These are phyloP conservation scores for Suillus sp. DNA, from an alignment of 768 basidiomycete species.

Conservation along the genomic window DNA sequence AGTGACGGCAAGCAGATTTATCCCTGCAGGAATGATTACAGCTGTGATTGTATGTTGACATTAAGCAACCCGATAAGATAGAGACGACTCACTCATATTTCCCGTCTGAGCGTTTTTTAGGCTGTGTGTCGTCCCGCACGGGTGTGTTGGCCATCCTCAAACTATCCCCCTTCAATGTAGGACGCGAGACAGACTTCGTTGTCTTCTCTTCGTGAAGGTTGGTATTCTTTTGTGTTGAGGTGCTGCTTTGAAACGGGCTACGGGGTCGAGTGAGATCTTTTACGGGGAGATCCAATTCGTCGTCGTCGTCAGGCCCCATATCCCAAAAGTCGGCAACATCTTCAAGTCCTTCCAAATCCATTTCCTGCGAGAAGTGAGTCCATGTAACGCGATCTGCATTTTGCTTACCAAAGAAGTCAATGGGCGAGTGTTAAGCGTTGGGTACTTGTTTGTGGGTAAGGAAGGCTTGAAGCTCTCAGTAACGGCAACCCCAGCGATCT, in stretches of 20 bases:
- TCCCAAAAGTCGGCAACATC: constrained; percentile 72
- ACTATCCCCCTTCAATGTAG: neutral
- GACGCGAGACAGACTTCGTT: neutral
- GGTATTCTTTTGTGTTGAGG: neutral
- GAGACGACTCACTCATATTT: constrained; percentile 53
- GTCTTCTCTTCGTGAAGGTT: constrained; percentile 1
- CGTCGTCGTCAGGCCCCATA: constrained; percentile 38
- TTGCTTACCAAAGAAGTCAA: constrained; percentile 52
- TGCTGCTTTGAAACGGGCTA: neutral
- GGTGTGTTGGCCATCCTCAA: too few relatives aligned
- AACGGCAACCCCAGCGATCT: constrained; percentile 65
- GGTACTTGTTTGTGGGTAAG: constrained; percentile 57
- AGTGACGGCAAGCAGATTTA: constrained; percentile 72
- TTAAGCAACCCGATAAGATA: neutral
- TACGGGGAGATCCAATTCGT: constrained; percentile 20
- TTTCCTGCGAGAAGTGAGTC: constrained; percentile 47
- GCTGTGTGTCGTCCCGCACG: constrained; percentile 8
- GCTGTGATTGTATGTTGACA: constrained; percentile 36
- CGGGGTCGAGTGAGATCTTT: constrained; percentile 40
- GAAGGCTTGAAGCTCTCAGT: constrained; percentile 58
- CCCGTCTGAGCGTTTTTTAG: constrained; percentile 57
- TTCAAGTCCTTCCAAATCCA: constrained; percentile 66
- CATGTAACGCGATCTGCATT: neutral
- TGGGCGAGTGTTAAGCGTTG: constrained; percentile 74
- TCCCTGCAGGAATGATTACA: constrained; percentile 84